Evolutionary conservation across 2,329 filamentous ascomycete genomes (phyloP).

Genomic region (Penicillium polonicum): DNA sequence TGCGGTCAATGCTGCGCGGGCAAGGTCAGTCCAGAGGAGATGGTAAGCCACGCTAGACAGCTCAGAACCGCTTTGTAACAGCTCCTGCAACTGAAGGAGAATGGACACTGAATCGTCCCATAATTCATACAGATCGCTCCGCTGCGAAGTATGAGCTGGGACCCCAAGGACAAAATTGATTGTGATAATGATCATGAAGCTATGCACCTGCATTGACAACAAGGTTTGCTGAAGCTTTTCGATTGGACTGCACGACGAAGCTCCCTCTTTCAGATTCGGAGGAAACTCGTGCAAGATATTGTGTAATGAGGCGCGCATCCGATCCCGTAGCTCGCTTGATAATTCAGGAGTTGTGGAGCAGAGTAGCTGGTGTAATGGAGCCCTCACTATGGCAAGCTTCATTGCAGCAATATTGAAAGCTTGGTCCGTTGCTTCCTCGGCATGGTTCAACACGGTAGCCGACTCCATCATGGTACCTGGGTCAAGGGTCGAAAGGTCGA

Average conservation of each 20-base stretch:
- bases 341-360: neutral
- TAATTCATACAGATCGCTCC: neutral
- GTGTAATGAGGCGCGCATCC: neutral
- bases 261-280: neutral
- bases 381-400: neutral
- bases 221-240: neutral
- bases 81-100: neutral
- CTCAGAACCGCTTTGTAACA: neutral
- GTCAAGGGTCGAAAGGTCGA: neutral
- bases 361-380: neutral
- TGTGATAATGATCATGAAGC: neutral
- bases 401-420: neutral
- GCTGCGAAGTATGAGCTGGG: neutral
- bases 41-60: neutral
- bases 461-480: neutral
- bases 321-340: slow-evolving; percentile 1
- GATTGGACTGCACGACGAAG: neutral
- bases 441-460: neutral
- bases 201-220: neutral
- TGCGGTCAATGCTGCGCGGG: neutral
- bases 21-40: neutral
- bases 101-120: neutral
- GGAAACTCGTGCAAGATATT: neutral
- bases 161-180: neutral
- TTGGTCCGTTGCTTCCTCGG: neutral